Evolutionary conservation across 2,329 filamentous ascomycete genomes (phyloP), one percentile per base, ranked within the genome.

Genomic region (Penicillium psychrosexuale): DNA sequence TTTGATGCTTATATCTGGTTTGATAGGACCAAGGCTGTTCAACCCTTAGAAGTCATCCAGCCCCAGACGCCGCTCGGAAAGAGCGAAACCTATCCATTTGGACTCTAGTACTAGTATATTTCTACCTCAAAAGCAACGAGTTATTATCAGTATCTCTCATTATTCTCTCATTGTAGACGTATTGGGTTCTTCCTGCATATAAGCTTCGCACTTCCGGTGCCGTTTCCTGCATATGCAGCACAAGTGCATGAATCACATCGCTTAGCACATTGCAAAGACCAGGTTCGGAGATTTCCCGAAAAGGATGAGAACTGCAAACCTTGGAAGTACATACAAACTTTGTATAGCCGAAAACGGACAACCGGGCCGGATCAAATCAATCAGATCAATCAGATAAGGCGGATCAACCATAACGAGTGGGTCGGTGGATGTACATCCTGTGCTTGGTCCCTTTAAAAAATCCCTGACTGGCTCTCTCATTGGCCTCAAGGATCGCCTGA

Each of bases 71-170:
- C 73, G 0, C 59, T 79, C 48, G 75, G 74, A 27, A 66, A 65
- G 47, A 77, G 74, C 5, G 79, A 81, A 62, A 82, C 79, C 0
- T 82, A 80, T 73, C 80, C 79, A 24, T 82, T 82, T 65, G 78
- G 78, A 1, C 55, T 80, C 54, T 81, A 66, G 15, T 33, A 22
- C 19, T 22, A 12, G 24, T 53, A 13, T 17, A 15, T 19, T 22
- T 24, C 15, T 11, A 8, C 19, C 19, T 24, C 22, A 24, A 24
- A 24, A 24, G 22, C 22, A 24, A 24, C 5, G 22, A 24, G 5
- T 24, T 24, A 24, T 24, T 24, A 5, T 24, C 22, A 6, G 22
- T 24, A 22, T 24, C 5, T 24, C 22, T 24, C 22, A 24, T 24
- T 6, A 5, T 24, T 24, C 22, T 6, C 22, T 24, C 22, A 24